Conservation (phyloP, 345 rosid species). For the Salix udensis region DNA sequence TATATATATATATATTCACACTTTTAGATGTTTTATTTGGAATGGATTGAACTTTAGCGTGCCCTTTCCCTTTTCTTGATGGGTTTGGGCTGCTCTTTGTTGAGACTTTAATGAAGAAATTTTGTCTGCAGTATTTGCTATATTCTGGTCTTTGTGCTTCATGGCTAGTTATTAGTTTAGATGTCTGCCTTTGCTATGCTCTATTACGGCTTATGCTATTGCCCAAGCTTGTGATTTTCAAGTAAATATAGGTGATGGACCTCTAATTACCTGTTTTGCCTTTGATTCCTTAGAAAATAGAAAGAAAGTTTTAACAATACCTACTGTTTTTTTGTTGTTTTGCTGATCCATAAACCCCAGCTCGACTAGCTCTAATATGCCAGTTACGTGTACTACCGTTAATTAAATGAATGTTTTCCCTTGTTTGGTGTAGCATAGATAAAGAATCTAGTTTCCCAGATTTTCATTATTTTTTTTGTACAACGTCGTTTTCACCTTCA, state of each 20-base stretch:
- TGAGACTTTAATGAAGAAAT: constrained; percentile 2
- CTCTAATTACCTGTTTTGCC: neutral
- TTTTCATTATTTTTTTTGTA: neutral
- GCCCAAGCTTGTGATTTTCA: neutral
- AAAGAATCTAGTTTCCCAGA: neutral
- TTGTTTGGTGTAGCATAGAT: neutral
- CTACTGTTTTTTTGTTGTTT: neutral
- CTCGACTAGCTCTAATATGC: neutral
- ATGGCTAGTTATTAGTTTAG: neutral
- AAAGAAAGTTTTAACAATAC: neutral
- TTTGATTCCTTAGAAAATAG: neutral
- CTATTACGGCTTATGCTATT: neutral
- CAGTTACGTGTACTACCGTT: constrained; percentile 1
- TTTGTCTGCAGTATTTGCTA: neutral
- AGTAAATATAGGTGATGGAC: neutral
- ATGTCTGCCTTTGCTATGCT: neutral
- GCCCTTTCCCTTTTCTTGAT: neutral
- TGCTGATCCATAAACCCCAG: neutral
- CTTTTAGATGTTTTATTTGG: neutral
- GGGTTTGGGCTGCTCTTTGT: neutral
- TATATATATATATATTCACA: neutral
- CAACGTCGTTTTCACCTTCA: neutral
- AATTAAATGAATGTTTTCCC: constrained; percentile 16
- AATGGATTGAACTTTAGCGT: neutral
- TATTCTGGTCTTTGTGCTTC: neutral